Base-by-base conservation (phyloP, 352 stramenopile genomes). In the Pythium vanterpoolii region DNA sequence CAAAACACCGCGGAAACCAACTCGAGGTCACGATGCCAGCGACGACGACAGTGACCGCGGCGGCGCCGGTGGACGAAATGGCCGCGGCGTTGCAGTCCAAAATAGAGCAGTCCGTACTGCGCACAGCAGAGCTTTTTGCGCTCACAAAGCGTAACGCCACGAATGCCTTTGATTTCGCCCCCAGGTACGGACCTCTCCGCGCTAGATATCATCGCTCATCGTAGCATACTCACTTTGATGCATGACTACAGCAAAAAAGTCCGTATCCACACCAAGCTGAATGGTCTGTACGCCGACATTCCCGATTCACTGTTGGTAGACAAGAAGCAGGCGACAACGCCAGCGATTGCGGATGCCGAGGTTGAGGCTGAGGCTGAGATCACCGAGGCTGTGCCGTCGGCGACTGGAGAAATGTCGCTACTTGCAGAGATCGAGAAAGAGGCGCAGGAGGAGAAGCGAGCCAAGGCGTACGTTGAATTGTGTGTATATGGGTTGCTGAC, bases 71-170 rank as follows among this genome's bases (percentile, higher is more conserved):
- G 14, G 38, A 43, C 30, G 24, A 38, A 14, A 6, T 19, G 6
- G 19, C 31, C 1, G 33, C 38, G 16, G 50, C 43, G 28, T 9
- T 67, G 21, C 43, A 76, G 51, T 48, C 71, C 54, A 64, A 83
- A 63, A 83, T 91, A 31, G 68, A 84, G 57, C 44, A 74, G 30
- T 92, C 82, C 0, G 82, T 90, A 44, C 64, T 90, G 18, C 79
- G 73, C 19, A 86, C 79, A 1, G 74, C 79, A 23, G 82, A 89
- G 64, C 68, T 90, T 38, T 92, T 92, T 46, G 73, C 79, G 62
- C 72, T 90, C 24, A 78, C 76, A 5, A 92, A 92, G 61, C 79
- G 76, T 50, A 79, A 42, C 51, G 53, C 70, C 14, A 64, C 66
- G 21, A 72, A 45, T 4, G 64, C 44, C 1, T 76, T 77, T 45